These are phyloP conservation scores for Cryptococcus sp. DNA, from an alignment of 1,284 basidiomycete species.

Conservation along the genomic window DNA sequence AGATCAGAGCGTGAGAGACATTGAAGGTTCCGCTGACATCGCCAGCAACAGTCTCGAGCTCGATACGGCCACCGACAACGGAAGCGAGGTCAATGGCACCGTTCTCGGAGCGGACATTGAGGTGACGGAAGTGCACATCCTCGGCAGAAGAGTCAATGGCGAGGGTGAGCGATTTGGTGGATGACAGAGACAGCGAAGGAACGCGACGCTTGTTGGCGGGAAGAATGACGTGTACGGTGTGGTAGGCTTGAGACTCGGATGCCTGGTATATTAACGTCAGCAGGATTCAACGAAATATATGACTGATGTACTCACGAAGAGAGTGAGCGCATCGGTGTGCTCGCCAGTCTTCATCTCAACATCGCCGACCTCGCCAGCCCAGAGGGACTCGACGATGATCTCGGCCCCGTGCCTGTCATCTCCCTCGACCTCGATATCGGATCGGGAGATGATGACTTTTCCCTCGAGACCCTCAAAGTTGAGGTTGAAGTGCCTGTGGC, in stretches of 20 bases:
- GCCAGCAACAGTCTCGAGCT: conserved; percentile 21
- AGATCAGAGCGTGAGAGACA: conserved; percentile 24
- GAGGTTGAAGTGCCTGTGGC: conserved; percentile 17
- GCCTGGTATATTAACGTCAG: not conserved
- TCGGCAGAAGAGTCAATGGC: conserved; percentile 20
- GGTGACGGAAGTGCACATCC: conserved; percentile 17
- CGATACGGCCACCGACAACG: conserved; percentile 8
- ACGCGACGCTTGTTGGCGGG: conserved; percentile 13
- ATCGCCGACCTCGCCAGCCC: conserved; percentile 10
- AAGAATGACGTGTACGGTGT: conserved; percentile 28
- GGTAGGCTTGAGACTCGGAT: conserved; percentile 5
- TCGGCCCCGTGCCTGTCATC: conserved; percentile 1
- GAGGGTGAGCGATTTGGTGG: conserved; percentile 19
- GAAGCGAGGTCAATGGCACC: conserved; percentile 17
- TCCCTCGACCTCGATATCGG: conserved; percentile 8
- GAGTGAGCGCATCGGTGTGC: conserved; percentile 10
- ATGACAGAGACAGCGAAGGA: conserved; percentile 17
- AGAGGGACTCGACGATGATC: conserved; percentile 28
- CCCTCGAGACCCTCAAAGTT: conserved; percentile 13
- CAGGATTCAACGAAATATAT: not conserved
- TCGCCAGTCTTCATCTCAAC: conserved; percentile 16
- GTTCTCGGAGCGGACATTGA: conserved; percentile 18
- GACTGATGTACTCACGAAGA: conserved; percentile 12
- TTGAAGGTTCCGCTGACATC: conserved; percentile 35
- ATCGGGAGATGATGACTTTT: conserved; percentile 25